phyloP scores from a whole-genome alignment of 2,329 filamentous ascomycete genomes.

The Pseudogymnoascus sp. region DNA sequence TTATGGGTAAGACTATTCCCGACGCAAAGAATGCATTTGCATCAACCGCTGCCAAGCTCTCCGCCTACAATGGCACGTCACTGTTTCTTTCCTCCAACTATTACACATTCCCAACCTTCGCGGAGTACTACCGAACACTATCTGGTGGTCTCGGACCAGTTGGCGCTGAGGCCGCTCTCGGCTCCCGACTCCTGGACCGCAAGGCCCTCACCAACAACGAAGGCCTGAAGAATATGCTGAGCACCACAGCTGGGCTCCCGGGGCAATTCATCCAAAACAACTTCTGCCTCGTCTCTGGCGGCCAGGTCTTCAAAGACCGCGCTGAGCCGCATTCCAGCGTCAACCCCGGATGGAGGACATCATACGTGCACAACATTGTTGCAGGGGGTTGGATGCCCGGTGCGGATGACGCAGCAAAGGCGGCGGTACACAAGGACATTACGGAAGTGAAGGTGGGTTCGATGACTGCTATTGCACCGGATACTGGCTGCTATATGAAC shows the following conservation, averaged over 20 bases:
- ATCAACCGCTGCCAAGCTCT: conserved; percentile 14
- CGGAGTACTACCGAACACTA: conserved; percentile 25
- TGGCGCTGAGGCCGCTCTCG: conserved; percentile 11
- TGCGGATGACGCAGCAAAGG: conserved; percentile 14
- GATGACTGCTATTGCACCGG: conserved; percentile 30
- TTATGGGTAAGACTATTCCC: conserved; percentile 21
- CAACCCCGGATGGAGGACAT: conserved; percentile 25
- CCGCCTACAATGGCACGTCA: conserved; percentile 16
- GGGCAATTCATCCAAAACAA: conserved; percentile 21
- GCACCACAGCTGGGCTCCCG: conserved; percentile 21
- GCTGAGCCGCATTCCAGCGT: conserved; percentile 23
- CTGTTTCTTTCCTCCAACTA: conserved; percentile 16
- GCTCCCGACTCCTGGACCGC: conserved; percentile 25
- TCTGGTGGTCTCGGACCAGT: conserved; percentile 18
- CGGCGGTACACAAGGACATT: conserved; percentile 21
- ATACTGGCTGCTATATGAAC: conserved; percentile 37
- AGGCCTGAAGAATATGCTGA: conserved; percentile 20
- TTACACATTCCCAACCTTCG: conserved; percentile 20
- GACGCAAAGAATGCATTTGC: conserved; percentile 20
- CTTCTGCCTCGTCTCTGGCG: conserved; percentile 25
- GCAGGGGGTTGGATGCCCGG: conserved; percentile 10
- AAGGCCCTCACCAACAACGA: conserved; percentile 17
- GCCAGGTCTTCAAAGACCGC: conserved; percentile 24
- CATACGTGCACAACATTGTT: conserved; percentile 17
- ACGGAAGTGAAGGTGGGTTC: conserved; percentile 26